Evolutionary conservation across 495 filamentous ascomycete genomes (phyloP), one percentile per base, ranked within the genome.

Genomic region (Xylona heveae): DNA sequence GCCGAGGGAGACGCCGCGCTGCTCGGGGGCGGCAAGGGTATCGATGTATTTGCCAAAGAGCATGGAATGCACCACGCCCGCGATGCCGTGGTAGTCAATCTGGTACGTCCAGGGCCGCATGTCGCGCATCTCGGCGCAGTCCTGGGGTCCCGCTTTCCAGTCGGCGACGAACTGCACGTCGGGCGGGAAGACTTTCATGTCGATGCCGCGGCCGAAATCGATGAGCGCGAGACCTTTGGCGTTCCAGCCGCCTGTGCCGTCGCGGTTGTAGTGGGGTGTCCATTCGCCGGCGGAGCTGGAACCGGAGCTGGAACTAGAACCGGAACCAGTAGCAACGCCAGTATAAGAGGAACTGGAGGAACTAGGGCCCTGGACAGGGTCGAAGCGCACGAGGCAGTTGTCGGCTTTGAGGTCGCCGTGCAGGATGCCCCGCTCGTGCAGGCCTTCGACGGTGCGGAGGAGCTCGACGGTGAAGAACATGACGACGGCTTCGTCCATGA

Each of bases 401-500:
- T 97, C 88, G 1, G 76, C 69, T 51, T 97, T 97, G 41, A 97
- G 60, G 44, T 97, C 88, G 28, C 88, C 90, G 48, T 97, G 88
- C 17, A 93, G 58, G 39, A 97, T 65, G 5, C 68, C 65, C 36
- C 73, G 72, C 2, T 68, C 43, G 53, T 97, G 88, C 33, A 95
- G 60, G 0, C 71, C 71, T 55, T 97, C 85, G 14, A 92, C 60
- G 0, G 83, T 91, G 26, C 88, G 76, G 38, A 95, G 62, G 19
- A 97, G 68, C 50, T 97, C 88, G 37, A 95, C 59, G 14, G 77
- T 64, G 54, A 94, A 88, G 59, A 94, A 95, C 80, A 95, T 94
- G 31, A 73, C 78, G 0, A 95, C 56, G 18, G 54, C 54, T 52
- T 97, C 88, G 38, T 95, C 88, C 58, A 94, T 74, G 0, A 74